Percentiles rank a stretch among this genome's conserved stretches.
These are phyloP conservation scores for Brassica incana DNA, from an alignment of 345 rosid genomes.

Conservation along the genomic window DNA sequence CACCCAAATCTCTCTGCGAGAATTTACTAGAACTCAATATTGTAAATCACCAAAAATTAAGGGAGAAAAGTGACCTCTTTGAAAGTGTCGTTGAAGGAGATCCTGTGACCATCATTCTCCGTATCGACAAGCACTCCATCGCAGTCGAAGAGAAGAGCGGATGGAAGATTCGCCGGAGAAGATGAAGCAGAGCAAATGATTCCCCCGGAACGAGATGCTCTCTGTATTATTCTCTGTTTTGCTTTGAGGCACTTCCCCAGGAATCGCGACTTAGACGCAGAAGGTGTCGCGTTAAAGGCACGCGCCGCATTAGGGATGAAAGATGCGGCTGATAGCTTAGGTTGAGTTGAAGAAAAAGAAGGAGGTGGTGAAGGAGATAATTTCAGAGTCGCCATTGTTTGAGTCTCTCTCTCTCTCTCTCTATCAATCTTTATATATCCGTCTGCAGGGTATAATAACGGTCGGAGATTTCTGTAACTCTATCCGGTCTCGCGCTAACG, in stretches of 20 bases:
- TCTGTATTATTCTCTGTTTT: background rate
- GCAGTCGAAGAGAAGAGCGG: conserved; percentile 87
- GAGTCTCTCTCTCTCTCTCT: background rate
- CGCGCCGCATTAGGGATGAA: conserved; percentile 25
- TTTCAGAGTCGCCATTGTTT: conserved; percentile 42
- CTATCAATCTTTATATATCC: background rate
- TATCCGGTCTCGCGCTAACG: conserved; percentile 32
- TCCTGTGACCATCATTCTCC: conserved; percentile 91
- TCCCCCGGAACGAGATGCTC: conserved; percentile 24
- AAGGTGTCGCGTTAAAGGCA: conserved; percentile 7
- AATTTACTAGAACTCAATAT: background rate
- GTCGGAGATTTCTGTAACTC: conserved; percentile 27
- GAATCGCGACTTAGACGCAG: conserved; percentile 10
- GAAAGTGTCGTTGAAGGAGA: conserved; percentile 95
- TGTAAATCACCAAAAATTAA: background rate
- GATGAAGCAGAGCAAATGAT: conserved; percentile 47
- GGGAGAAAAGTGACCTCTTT: conserved; percentile 47
- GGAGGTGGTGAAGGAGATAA: conserved; percentile 40
- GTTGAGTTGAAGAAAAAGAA: conserved; percentile 14
- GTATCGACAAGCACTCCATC: conserved; percentile 99
- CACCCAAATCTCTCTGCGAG: conserved; percentile 71
- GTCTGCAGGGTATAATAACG: conserved; percentile 26
- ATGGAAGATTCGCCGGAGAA: conserved; percentile 57
- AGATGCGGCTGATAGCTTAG: conserved; percentile 28
- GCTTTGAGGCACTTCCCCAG: conserved; percentile 24